Conservation (phyloP, 495 filamentous ascomycete genomes). For the Trichoderma virens region DNA sequence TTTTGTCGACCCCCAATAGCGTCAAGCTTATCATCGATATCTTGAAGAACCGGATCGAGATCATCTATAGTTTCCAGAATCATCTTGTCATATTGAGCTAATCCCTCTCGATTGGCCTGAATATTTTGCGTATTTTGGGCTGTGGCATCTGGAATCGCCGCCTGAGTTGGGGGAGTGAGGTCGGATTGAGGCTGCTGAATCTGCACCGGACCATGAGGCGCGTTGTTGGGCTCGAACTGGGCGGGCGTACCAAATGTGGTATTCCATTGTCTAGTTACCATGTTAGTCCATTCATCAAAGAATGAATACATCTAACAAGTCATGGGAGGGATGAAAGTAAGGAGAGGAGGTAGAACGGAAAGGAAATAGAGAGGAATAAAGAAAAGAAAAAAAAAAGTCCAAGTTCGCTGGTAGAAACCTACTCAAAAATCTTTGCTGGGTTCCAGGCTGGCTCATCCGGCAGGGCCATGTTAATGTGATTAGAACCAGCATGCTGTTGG, state of each 20-base stretch:
- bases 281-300: neutral
- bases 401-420: conserved; percentile 31
- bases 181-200: conserved; percentile 12
- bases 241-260: conserved; percentile 72
- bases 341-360: neutral
- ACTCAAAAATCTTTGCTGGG: conserved; percentile 90
- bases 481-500: neutral
- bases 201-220: conserved; percentile 6
- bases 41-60: too few species aligned
- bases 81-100: too few species aligned
- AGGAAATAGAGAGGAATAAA: neutral
- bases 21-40: too few species aligned
- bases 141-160: conserved; percentile 2
- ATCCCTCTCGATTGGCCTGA: too few species aligned
- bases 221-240: conserved; percentile 33
- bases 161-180: conserved; percentile 11
- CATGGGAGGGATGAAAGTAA: neutral
- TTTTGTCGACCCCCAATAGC: too few species aligned
- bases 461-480: conserved; percentile 30
- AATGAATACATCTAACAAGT: too few species aligned
- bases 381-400: neutral
- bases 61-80: too few species aligned
- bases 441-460: conserved; percentile 77
- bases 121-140: conserved; percentile 9
- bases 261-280: conserved; percentile 70